Conservation (phyloP, 257 asterid genomes). For the Capsicum chinense region DNA sequence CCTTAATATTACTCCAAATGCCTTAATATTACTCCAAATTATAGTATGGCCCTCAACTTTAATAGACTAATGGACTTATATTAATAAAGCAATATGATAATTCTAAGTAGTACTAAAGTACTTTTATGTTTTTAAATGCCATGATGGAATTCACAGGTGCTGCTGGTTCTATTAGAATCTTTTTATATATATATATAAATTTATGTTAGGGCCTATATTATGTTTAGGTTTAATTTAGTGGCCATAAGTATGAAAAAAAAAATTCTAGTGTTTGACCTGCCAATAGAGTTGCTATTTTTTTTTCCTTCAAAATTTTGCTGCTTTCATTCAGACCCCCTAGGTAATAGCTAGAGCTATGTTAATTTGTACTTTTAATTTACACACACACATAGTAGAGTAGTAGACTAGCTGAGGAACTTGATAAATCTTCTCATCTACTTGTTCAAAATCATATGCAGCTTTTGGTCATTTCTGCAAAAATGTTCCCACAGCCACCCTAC, state of each 20-base stretch:
- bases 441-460: constrained; percentile 38
- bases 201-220: not conserved
- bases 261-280: constrained; percentile 60
- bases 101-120: not conserved
- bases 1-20: not conserved
- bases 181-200: not conserved
- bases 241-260: constrained; percentile 1
- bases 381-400: not conserved
- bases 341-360: not conserved
- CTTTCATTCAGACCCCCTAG: constrained; percentile 20
- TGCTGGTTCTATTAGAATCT: constrained; percentile 2
- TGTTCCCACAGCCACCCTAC: constrained; percentile 27
- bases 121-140: constrained; percentile 16
- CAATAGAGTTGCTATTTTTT: constrained; percentile 51
- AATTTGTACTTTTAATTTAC: constrained; percentile 19
- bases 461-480: constrained; percentile 31
- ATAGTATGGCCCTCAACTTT: not conserved
- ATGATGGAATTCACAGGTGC: constrained; percentile 15
- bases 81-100: not conserved
- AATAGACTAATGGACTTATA: constrained; percentile 4
- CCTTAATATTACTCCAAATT: not conserved
- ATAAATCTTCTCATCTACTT: constrained; percentile 30
- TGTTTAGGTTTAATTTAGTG: constrained; percentile 24
- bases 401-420: constrained; percentile 27
- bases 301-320: not conserved